These are phyloP conservation scores for Nemania sp. DNA, from an alignment of 2,329 filamentous ascomycete genomes.

Conservation along the genomic window DNA sequence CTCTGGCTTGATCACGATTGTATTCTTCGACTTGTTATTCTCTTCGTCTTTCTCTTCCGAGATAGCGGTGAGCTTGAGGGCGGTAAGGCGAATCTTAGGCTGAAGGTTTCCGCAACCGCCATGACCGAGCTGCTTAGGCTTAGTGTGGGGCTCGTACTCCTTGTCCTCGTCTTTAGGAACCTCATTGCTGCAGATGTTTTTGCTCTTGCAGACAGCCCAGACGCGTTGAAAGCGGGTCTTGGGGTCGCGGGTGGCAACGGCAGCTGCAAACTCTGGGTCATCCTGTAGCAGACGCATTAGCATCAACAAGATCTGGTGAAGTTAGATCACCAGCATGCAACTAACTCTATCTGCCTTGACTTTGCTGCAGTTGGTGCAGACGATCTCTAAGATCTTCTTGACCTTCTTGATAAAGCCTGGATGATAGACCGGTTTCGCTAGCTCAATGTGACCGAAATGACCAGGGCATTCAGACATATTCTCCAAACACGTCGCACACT, in stretches of 20 bases:
- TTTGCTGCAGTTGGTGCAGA: slow-evolving; percentile 99
- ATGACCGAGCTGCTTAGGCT: slow-evolving; percentile 64
- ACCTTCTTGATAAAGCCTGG: slow-evolving; percentile 96
- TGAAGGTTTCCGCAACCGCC: slow-evolving; percentile 93
- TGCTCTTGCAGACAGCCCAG: slow-evolving; percentile 89
- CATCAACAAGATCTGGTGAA: slow-evolving; percentile 55
- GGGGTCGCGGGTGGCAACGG: slow-evolving; percentile 82
- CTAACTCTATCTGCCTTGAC: slow-evolving; percentile 97
- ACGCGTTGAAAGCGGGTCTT: slow-evolving; percentile 93
- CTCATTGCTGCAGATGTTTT: slow-evolving; percentile 81
- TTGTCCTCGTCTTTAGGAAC: slow-evolving; percentile 70
- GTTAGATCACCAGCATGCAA: slow-evolving; percentile 65
- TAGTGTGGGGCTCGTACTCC: slow-evolving; percentile 64
- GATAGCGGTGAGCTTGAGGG: slow-evolving; percentile 78
- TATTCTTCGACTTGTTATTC: slow-evolving; percentile 72
- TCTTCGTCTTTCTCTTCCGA: slow-evolving; percentile 80
- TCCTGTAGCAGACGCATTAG: slow-evolving; percentile 68
- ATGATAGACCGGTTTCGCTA: slow-evolving; percentile 95
- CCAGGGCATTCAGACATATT: slow-evolving; percentile 95
- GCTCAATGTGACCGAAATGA: slow-evolving; percentile 98
- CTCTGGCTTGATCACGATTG: slow-evolving; percentile 79
- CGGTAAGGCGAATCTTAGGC: slow-evolving; percentile 84
- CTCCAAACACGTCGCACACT: slow-evolving; percentile 95
- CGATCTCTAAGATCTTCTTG: slow-evolving; percentile 98
- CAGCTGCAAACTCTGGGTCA: slow-evolving; percentile 80